Conservation (phyloP, 202 grass and related monocot genomes). For the Panicum hallii region DNA sequence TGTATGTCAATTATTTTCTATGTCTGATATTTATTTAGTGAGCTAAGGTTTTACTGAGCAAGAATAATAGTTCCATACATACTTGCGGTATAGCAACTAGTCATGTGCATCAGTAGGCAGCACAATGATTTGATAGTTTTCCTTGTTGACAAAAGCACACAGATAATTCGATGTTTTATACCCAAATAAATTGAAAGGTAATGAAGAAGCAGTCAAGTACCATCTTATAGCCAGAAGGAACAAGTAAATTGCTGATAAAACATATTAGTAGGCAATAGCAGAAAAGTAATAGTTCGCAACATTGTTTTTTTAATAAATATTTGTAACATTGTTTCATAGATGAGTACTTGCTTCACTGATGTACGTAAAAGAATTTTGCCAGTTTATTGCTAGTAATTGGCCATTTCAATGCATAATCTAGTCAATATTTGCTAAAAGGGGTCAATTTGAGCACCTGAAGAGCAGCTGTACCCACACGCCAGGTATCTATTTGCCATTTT, state of each 20-base stretch:
- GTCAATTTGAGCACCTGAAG: conserved; percentile 70
- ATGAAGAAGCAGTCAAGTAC: neutral
- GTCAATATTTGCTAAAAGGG: conserved; percentile 10
- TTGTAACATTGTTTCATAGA: neutral
- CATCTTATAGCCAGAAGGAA: neutral
- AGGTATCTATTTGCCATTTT: conserved; percentile 97
- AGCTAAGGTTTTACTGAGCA: neutral
- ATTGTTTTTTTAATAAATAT: neutral
- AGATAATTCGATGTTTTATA: neutral
- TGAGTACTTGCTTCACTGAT: neutral
- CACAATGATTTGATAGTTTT: neutral
- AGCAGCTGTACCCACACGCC: conserved; percentile 93
- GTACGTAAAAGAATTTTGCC: neutral
- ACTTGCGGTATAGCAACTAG: neutral
- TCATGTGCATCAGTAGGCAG: neutral
- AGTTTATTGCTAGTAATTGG: neutral
- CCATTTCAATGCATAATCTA: neutral
- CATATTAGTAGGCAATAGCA: neutral
- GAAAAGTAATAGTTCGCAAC: neutral
- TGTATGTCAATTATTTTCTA: neutral
- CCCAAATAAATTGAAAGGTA: neutral
- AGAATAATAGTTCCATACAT: neutral
- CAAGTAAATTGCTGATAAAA: conserved; percentile 1
- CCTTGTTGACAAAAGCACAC: neutral
- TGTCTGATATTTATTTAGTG: neutral